Percentiles rank a stretch among this genome's conserved stretches.
Evolutionary conservation across 305 asterid species (phyloP).

Genomic region (Salvia sclarea): DNA sequence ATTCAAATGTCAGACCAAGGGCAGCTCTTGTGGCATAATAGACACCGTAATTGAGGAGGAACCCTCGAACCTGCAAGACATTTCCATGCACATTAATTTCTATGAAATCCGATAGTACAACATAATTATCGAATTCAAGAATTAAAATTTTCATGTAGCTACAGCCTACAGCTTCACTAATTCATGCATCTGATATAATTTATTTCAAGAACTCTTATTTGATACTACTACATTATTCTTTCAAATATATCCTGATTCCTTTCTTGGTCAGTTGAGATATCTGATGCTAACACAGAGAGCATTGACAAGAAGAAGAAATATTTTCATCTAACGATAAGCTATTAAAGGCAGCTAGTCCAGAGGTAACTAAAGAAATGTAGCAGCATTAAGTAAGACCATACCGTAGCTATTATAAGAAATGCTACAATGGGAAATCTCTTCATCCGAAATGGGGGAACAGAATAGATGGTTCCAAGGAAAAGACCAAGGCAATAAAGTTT

Average conservation of each 20-base stretch:
- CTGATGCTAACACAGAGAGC: slow-evolving; percentile 1
- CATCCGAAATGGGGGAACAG: slow-evolving; percentile 97
- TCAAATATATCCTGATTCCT: slow-evolving; percentile 4
- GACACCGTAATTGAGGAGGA: slow-evolving; percentile 93
- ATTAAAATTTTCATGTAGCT: not conserved
- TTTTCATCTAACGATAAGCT: slow-evolving; percentile 2
- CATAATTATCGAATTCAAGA: not conserved
- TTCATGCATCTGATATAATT: not conserved
- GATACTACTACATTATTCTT: not conserved
- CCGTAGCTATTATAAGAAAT: slow-evolving; percentile 96
- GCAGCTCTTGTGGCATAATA: slow-evolving; percentile 98
- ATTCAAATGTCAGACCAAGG: slow-evolving; percentile 79
- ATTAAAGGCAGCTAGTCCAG: slow-evolving; percentile 4
- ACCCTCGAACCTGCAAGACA: slow-evolving; percentile 81
- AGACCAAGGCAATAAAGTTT: slow-evolving; percentile 92
- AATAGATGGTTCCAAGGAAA: slow-evolving; percentile 89
- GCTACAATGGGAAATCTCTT: slow-evolving; percentile 80
- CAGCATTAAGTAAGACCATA: slow-evolving; percentile 37
- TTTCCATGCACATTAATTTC: slow-evolving; percentile 17
- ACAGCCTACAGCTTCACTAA: not conserved
- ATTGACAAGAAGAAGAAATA: not conserved
- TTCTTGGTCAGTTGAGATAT: not conserved
- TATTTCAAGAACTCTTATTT: not conserved
- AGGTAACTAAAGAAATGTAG: slow-evolving; percentile 19
- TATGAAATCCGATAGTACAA: not conserved